Base-by-base conservation (phyloP, 2,329 filamentous ascomycete species). In the Hirsutella rhossiliensis region DNA sequence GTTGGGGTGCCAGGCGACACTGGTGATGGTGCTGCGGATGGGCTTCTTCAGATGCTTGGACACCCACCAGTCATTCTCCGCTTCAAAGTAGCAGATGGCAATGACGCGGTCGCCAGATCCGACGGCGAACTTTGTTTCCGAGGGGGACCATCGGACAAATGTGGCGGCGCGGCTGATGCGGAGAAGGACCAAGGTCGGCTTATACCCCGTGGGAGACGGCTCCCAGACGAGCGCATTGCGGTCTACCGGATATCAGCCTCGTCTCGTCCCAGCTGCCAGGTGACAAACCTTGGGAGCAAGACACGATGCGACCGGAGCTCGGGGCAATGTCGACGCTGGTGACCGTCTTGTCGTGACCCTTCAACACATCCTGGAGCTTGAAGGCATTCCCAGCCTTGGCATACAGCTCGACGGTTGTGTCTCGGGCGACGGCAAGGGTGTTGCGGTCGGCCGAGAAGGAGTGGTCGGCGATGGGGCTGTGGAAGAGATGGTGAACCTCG, bases 31-130 rank as follows among this genome's bases (percentile, higher is more conserved):
- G 62, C 88, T 95, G 53, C 90, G 85, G 57, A 98, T 94, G 18
- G 92, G 92, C 76, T 97, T 98, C 79, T 97, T 97, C 60, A 98
- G 69, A 67, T 98, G 92, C 75, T 98, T 98, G 32, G 89, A 96
- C 37, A 98, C 90, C 92, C 92, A 98, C 92, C 92, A 98, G 71
- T 98, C 89, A 66, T 98, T 96, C 66, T 98, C 92, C 63, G 95
- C 87, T 61, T 98, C 92, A 56, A 98, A 98, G 71, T 97, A 97
- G 74, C 92, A 98, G 54, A 97, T 78, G 36, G 92, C 88, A 57
- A 98, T 95, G 52, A 95, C 84, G 50, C 92, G 82, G 55, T 95
- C 92, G 49, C 92, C 92, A 27, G 89, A 96, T 48, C 92, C 92
- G 23, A 97, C 92, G 43, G 92, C 92, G 63, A 98, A 98, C 67